These are phyloP conservation scores for Phaeotremella fagi DNA, from an alignment of 768 basidiomycete species.

Conservation along the genomic window DNA sequence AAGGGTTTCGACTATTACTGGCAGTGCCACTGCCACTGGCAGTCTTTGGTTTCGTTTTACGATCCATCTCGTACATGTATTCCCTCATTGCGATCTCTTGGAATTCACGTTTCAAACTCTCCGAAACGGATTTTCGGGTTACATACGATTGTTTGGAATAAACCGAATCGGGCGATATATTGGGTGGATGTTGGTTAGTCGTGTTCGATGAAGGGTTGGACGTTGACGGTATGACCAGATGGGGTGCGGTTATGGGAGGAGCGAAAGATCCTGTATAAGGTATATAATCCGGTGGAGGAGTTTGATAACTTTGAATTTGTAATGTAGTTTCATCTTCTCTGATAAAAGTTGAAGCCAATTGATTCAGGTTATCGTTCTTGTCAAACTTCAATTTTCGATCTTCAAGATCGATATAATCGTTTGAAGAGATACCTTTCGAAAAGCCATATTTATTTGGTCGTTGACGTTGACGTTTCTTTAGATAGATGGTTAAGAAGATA, in stretches of 20 bases:
- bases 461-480: not conserved
- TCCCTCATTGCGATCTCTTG: not conserved
- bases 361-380: too few species aligned
- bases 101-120: not conserved
- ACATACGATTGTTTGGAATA: not conserved
- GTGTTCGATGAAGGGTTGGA: not conserved
- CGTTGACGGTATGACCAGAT: not conserved
- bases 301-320: too few species aligned
- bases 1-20: not conserved
- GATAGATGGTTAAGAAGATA: slow-evolving; percentile 3
- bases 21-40: slow-evolving; percentile 1
- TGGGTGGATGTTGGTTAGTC: not conserved
- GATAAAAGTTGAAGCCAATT: too few species aligned
- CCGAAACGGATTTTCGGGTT: not conserved
- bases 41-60: not conserved
- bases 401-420: not conserved
- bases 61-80: not conserved
- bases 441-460: not conserved
- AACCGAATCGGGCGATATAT: not conserved
- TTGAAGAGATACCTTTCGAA: not conserved
- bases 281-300: slow-evolving; percentile 20
- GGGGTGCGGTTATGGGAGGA: slow-evolving; percentile 8
- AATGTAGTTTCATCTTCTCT: too few species aligned
- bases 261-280: slow-evolving; percentile 23
- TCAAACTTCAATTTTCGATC: too few species aligned